phyloP scores from a whole-genome alignment of 192 early-diverging fungal species.

The Helicostylum pulchrum region DNA sequence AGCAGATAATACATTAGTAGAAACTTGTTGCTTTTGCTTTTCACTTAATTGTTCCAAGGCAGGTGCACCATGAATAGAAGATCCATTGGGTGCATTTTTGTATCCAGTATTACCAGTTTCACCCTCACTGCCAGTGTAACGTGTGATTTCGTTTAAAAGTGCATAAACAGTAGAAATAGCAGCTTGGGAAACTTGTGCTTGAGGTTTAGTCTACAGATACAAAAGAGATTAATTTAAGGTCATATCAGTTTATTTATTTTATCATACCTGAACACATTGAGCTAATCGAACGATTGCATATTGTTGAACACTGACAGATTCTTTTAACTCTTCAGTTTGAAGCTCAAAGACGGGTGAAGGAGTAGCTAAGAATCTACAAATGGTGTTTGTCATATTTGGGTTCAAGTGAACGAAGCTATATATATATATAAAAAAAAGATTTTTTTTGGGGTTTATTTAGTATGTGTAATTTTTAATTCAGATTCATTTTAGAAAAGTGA shows the following conservation, averaged over 20 bases:
- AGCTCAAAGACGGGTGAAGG: conserved; percentile 55
- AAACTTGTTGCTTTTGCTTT: conserved; percentile 45
- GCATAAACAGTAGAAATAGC: conserved; percentile 39
- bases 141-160: conserved; percentile 37
- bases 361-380: conserved; percentile 51
- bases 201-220: conserved; percentile 20
- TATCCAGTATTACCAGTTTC: not conserved
- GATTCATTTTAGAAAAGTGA: not conserved
- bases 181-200: conserved; percentile 21
- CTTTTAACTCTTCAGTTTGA: conserved; percentile 14
- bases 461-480: not conserved
- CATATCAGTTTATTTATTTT: not conserved
- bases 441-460: too few relatives aligned
- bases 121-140: conserved; percentile 21
- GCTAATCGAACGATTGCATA: conserved; percentile 51
- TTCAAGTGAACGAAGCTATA: conserved; percentile 35
- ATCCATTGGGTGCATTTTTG: not conserved
- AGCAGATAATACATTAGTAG: conserved; percentile 48
- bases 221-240: not conserved
- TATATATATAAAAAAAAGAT: too few relatives aligned
- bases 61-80: conserved; percentile 12
- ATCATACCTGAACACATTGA: conserved; percentile 42
- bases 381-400: conserved; percentile 38
- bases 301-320: conserved; percentile 35
- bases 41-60: conserved; percentile 32